Percentiles rank a stretch among this genome's conserved stretches.
Evolutionary conservation across 208 protist genomes (phyloP).

Genomic region (Trypanosoma theileri): DNA sequence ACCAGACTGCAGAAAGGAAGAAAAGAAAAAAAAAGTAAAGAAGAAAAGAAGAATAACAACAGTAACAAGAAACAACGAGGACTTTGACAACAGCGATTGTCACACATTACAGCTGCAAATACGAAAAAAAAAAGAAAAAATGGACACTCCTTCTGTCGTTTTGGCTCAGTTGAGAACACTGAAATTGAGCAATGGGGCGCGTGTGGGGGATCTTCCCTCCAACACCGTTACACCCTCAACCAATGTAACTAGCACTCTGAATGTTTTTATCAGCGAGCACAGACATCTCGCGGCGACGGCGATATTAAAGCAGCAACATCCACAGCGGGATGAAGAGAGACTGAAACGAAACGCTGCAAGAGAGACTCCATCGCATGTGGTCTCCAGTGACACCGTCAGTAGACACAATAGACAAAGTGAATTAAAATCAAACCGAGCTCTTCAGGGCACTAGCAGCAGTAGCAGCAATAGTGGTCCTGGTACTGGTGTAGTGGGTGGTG

Average conservation of each 20-base stretch:
- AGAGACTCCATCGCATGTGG: neutral
- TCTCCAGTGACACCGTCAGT: no score
- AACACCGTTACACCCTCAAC: conserved; percentile 1
- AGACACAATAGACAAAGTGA: no score
- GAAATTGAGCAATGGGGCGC: conserved; percentile 27
- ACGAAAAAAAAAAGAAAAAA: conserved; percentile 5
- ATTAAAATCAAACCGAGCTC: no score
- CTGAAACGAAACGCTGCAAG: neutral
- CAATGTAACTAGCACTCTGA: conserved; percentile 13
- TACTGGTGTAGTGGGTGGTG: neutral
- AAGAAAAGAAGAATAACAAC: conserved; percentile 5
- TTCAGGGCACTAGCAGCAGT: no score
- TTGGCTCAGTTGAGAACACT: conserved; percentile 18
- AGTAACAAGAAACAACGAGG: neutral
- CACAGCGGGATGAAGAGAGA: no score
- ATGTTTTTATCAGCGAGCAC: conserved; percentile 1
- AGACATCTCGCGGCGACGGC: neutral
- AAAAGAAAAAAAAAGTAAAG: neutral
- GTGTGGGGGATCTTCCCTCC: neutral
- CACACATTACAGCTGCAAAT: no score
- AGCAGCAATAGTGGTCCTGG: conserved; percentile 16
- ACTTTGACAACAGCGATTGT: no score
- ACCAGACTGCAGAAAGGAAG: no score
- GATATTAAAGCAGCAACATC: no score
- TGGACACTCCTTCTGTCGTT: conserved; percentile 15